These are phyloP conservation scores for Pulicaria dysenterica DNA, from an alignment of 129 eudicot species.

Conservation along the genomic window DNA sequence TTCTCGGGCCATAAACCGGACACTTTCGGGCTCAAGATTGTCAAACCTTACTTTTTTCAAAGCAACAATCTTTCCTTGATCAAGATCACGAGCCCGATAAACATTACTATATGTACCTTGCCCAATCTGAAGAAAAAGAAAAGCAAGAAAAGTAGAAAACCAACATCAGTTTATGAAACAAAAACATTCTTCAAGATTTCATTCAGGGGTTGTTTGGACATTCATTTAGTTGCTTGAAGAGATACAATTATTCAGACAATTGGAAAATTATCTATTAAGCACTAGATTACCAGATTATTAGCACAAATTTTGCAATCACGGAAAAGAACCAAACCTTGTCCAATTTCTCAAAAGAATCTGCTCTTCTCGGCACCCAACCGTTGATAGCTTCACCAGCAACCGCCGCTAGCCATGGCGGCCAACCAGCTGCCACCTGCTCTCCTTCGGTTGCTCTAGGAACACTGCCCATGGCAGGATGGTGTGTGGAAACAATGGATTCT, in stretches of 20 bases:
- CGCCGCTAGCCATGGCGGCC: conserved; percentile 94
- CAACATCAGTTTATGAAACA: conserved; percentile 8
- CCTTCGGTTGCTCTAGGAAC: conserved; percentile 71
- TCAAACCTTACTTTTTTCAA: conserved; percentile 83
- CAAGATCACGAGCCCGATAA: conserved; percentile 86
- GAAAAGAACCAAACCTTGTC: conserved; percentile 66
- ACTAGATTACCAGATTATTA: neutral
- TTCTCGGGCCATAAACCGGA: conserved; percentile 92
- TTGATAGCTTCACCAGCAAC: conserved; percentile 93
- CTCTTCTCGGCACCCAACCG: conserved; percentile 94
- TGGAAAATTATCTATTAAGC: neutral
- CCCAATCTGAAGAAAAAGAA: conserved; percentile 64
- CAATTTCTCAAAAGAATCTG: conserved; percentile 92
- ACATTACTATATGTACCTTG: conserved; percentile 95
- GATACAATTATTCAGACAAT: neutral
- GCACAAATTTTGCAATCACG: conserved; percentile 12
- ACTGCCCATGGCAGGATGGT: conserved; percentile 48
- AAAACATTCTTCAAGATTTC: conserved; percentile 6
- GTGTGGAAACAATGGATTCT: conserved; percentile 36
- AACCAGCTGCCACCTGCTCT: conserved; percentile 96
- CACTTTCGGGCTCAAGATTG: conserved; percentile 83
- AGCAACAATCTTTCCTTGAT: conserved; percentile 83
- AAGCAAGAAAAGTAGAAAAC: conserved; percentile 20
- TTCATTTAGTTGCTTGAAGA: neutral
- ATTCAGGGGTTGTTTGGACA: neutral